Evolutionary conservation across 805 yeast genomes (phyloP).

Genomic region (Wickerhamomyces sydowiorum): DNA sequence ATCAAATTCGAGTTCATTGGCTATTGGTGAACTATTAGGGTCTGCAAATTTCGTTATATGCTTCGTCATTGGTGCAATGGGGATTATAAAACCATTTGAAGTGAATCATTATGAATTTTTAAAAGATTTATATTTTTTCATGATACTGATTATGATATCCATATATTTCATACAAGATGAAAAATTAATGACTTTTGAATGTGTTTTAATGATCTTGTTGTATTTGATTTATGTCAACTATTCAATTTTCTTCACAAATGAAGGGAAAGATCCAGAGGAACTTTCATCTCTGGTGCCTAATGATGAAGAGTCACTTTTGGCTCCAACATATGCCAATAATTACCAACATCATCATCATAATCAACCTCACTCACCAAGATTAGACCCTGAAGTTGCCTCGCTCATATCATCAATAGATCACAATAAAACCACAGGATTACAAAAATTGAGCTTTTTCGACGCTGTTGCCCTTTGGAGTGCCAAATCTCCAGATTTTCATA

Average conservation of each 20-base stretch:
- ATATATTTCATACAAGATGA: conserved; percentile 53
- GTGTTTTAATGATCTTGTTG: conserved; percentile 47
- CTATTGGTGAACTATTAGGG: conserved; percentile 87
- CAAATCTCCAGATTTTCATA: conserved; percentile 6
- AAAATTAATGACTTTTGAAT: conserved; percentile 46
- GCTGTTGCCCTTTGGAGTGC: conserved; percentile 30
- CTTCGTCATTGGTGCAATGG: conserved; percentile 76
- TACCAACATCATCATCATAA: not conserved
- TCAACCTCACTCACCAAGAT: not conserved
- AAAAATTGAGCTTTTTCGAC: conserved; percentile 30
- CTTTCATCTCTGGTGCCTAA: conserved; percentile 4
- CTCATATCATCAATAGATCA: conserved; percentile 10
- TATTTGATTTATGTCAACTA: conserved; percentile 54
- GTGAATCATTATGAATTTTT: conserved; percentile 48
- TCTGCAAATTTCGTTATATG: conserved; percentile 81
- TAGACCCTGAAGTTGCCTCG: conserved; percentile 1
- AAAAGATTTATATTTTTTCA: conserved; percentile 57
- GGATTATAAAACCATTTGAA: conserved; percentile 57
- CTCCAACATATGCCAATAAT: not conserved
- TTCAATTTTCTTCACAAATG: conserved; percentile 39
- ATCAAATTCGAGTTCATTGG: conserved; percentile 65
- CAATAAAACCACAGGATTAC: conserved; percentile 14
- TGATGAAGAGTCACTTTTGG: conserved; percentile 1
- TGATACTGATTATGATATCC: conserved; percentile 41
- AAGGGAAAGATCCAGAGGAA: conserved; percentile 20